Evolutionary conservation across 768 basidiomycete species (phyloP).

Genomic region (Russula abietina): DNA sequence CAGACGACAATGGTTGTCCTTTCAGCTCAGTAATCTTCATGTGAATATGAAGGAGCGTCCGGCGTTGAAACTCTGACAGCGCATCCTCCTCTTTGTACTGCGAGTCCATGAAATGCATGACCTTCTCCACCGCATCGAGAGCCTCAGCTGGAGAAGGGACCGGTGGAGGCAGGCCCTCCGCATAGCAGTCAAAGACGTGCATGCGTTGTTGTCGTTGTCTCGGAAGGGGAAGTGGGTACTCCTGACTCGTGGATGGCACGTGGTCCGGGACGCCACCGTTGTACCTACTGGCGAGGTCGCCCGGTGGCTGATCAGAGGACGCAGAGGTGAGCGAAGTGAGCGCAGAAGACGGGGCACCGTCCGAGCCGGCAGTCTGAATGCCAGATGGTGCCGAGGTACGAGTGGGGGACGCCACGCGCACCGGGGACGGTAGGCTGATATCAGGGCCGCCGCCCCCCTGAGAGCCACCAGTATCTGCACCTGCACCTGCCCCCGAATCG

Average conservation of each 20-base stretch:
- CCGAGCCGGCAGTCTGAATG: constrained; percentile 15
- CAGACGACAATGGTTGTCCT: constrained; percentile 13
- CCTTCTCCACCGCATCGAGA: constrained; percentile 48
- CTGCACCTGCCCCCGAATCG: constrained; percentile 9
- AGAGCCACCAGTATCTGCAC: background rate
- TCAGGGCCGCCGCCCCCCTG: constrained; percentile 19
- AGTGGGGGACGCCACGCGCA: constrained; percentile 13
- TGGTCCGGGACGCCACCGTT: constrained; percentile 17
- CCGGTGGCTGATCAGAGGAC: constrained; percentile 18
- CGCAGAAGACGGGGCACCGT: constrained; percentile 15
- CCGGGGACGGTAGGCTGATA: constrained; percentile 15
- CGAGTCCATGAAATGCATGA: constrained; percentile 49
- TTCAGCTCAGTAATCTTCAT: constrained; percentile 23
- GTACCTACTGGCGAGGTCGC: constrained; percentile 17
- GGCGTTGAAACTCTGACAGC: constrained; percentile 44
- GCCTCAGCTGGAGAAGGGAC: constrained; percentile 43
- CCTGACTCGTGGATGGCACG: constrained; percentile 17
- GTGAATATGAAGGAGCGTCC: constrained; percentile 45
- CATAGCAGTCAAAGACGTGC: constrained; percentile 22
- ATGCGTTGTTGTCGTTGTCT: constrained; percentile 21
- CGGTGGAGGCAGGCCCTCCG: constrained; percentile 8
- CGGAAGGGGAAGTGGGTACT: constrained; percentile 14
- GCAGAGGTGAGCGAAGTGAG: constrained; percentile 19
- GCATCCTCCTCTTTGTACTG: constrained; percentile 36
- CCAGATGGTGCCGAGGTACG: constrained; percentile 16